Evolutionary conservation across 805 yeast genomes (phyloP).

Genomic region (Ogataea nitratoaversa): DNA sequence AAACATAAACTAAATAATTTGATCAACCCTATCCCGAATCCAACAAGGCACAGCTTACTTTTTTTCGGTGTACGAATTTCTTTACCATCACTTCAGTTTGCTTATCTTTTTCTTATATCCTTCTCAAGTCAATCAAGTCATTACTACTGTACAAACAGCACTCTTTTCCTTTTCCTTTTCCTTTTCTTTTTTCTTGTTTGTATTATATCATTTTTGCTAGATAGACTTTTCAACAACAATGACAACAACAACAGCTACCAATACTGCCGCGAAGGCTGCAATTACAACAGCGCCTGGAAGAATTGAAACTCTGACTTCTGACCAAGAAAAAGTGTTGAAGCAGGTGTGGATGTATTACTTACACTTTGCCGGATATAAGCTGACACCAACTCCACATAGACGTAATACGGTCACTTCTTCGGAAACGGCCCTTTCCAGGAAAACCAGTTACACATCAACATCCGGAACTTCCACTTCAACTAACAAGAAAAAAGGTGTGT

Average conservation of each 20-base stretch:
- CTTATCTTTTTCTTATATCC: too few relatives aligned
- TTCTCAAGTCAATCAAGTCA: too few relatives aligned
- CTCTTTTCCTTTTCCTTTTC: not conserved
- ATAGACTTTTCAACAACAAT: conserved; percentile 1
- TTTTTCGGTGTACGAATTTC: too few relatives aligned
- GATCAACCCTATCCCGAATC: too few relatives aligned
- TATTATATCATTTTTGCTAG: not conserved
- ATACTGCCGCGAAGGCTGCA: not conserved
- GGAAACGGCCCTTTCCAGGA: conserved; percentile 7
- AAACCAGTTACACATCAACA: conserved; percentile 6
- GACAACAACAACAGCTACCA: too few relatives aligned
- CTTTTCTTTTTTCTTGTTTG: not conserved
- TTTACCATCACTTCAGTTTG: too few relatives aligned
- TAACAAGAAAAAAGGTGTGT: conserved; percentile 30
- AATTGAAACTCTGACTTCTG: conserved; percentile 41
- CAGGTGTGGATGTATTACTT: conserved; percentile 67
- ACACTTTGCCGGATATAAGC: conserved; percentile 50
- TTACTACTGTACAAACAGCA: too few relatives aligned
- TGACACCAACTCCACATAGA: conserved; percentile 17
- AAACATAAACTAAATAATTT: too few relatives aligned
- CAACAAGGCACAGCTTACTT: too few relatives aligned
- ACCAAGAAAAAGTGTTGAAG: conserved; percentile 61
- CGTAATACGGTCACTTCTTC: conserved; percentile 26
- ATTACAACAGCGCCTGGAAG: conserved; percentile 34
- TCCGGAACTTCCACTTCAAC: conserved; percentile 5